Base-by-base conservation (phyloP, 345 rosid species). In the Brassica cretica region DNA sequence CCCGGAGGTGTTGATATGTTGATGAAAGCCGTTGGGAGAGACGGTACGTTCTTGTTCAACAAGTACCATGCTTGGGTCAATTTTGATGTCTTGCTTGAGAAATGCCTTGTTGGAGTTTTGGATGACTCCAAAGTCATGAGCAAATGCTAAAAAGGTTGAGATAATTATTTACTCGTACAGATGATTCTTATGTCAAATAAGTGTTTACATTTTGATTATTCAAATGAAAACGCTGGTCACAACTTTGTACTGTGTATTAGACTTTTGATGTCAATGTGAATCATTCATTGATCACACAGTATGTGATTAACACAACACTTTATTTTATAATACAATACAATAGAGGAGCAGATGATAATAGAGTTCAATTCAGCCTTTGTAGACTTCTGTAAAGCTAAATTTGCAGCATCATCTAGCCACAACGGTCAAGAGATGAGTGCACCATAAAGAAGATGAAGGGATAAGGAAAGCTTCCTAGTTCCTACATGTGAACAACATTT, bases 51-150 rank as follows among this genome's bases (percentile, higher is more conserved):
- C 8, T 82, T 93, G 82, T 93, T 93, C 86, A 90, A 90, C 84
- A 95, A 93, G 78, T 93, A 88, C 80, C 97, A 95, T 82, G 97
- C 97, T 63, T 93, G 98, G 99, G 98, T 91, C 65, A 95, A 90
- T 68, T 90, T 80, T 1, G 96, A 91, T 41, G 87, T 90, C 77
- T 90, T 95, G 39, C 74, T 93, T 84, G 97, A 91, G 86, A 93
- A 90, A 75, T 93, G 96, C 59, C 88, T 91, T 5, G 96, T 93
- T 60, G 94, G 99, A 30, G 73, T 78, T 32, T 49, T 91, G 79
- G 93, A 91, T 75, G 96, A 85, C 7, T 44, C 80, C 80, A 73
- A 74, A 65, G 12, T 60, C 76, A 86, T 69, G 81, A 79, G 32
- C 71, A 76, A 73, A 71, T 8, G 29, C 63, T 4, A 67, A 78